These are phyloP conservation scores for Wickerhamomyces strasburgensis DNA, from an alignment of 805 yeast species.

Conservation along the genomic window DNA sequence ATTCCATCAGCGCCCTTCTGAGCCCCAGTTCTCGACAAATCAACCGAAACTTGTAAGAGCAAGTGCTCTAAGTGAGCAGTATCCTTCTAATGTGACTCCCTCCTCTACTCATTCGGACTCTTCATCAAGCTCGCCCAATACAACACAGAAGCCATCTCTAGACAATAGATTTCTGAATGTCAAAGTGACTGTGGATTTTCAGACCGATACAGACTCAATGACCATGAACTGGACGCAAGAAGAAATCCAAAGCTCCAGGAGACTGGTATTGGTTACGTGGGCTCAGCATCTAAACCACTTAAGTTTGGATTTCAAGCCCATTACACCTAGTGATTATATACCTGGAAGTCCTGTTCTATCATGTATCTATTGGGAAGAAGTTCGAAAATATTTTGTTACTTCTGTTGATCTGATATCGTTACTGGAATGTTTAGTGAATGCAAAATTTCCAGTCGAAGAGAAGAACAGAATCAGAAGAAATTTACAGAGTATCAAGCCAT, in stretches of 20 bases:
- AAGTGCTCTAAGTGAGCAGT: constrained; percentile 4
- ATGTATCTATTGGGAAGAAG: constrained; percentile 55
- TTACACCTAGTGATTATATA: constrained; percentile 31
- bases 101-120: neutral
- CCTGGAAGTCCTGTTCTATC: constrained; percentile 43
- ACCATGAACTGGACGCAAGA: constrained; percentile 41
- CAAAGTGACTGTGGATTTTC: constrained; percentile 15
- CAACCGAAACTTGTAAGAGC: constrained; percentile 18
- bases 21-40: constrained; percentile 6
- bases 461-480: constrained; percentile 66
- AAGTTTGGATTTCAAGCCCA: constrained; percentile 35
- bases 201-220: constrained; percentile 25
- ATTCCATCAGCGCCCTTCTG: constrained; percentile 7
- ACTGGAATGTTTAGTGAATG: constrained; percentile 48
- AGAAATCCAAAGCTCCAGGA: constrained; percentile 37
- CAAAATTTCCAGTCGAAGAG: constrained; percentile 60
- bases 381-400: constrained; percentile 48
- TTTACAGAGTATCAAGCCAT: constrained; percentile 57
- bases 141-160: neutral
- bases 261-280: constrained; percentile 45
- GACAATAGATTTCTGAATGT: constrained; percentile 7
- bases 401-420: constrained; percentile 59
- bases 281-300: constrained; percentile 30
- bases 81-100: neutral
- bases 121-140: neutral